These are phyloP conservation scores for Nakazawaea laoshanensis DNA, from an alignment of 805 yeast genomes.

Conservation along the genomic window DNA sequence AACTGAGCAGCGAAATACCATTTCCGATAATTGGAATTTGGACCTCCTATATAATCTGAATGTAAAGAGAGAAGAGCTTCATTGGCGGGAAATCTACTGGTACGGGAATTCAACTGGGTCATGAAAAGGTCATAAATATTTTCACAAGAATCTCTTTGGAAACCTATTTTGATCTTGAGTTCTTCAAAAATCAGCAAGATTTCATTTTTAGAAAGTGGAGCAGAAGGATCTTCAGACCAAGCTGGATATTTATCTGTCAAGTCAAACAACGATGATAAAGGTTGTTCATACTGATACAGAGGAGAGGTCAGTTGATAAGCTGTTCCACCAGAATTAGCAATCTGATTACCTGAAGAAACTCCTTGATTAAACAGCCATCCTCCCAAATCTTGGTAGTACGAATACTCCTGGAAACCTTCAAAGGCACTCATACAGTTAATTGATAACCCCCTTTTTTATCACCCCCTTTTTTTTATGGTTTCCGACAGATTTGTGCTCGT, in stretches of 20 bases:
- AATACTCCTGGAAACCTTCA: too few relatives aligned
- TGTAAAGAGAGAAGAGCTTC: conserved; percentile 72
- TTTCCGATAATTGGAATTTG: conserved; percentile 73
- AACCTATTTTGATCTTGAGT: conserved; percentile 64
- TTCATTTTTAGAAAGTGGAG: conserved; percentile 63
- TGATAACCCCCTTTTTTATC: too few relatives aligned
- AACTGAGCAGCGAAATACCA: conserved; percentile 90
- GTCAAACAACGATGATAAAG: conserved; percentile 7
- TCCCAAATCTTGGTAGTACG: too few relatives aligned
- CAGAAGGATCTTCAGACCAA: conserved; percentile 52
- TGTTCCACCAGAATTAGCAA: too few relatives aligned
- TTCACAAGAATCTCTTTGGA: conserved; percentile 68
- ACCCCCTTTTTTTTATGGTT: too few relatives aligned
- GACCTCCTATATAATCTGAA: conserved; percentile 90
- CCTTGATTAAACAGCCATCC: too few relatives aligned
- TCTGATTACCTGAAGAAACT: too few relatives aligned
- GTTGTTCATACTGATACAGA: too few relatives aligned
- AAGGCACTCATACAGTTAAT: too few relatives aligned
- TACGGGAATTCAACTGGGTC: conserved; percentile 77
- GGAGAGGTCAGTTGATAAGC: too few relatives aligned
- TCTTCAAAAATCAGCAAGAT: conserved; percentile 54
- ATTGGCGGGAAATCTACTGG: conserved; percentile 67
- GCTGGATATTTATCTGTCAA: conserved; percentile 40
- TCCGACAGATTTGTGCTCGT: too few relatives aligned
- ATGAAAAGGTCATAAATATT: conserved; percentile 80